phyloP scores from a whole-genome alignment of 1,284 basidiomycete species.

The Pterula multifida region DNA sequence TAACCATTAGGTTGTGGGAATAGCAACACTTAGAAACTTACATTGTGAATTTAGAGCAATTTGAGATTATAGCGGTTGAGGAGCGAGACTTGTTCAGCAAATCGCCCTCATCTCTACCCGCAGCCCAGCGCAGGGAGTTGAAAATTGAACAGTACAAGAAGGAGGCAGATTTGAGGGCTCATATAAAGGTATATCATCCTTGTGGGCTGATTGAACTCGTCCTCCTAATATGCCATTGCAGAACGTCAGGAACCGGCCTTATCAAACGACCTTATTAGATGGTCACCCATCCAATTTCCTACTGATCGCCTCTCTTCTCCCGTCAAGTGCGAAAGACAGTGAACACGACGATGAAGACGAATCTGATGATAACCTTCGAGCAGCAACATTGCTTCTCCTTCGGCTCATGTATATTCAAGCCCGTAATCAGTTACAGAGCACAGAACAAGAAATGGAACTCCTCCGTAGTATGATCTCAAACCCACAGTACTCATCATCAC shows the following conservation, averaged over 20 bases:
- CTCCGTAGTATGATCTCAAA: slow-evolving; percentile 43
- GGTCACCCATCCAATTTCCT: slow-evolving; percentile 38
- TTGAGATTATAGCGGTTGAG: slow-evolving; percentile 53
- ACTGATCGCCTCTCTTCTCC: slow-evolving; percentile 49
- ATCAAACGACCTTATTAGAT: slow-evolving; percentile 19
- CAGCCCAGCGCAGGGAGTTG: slow-evolving; percentile 59
- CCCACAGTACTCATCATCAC: slow-evolving; percentile 19
- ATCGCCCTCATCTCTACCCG: slow-evolving; percentile 39
- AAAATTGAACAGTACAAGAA: slow-evolving; percentile 84
- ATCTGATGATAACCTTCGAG: slow-evolving; percentile 57
- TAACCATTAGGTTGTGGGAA: slow-evolving; percentile 6
- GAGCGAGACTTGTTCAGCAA: slow-evolving; percentile 46
- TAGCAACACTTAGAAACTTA: slow-evolving; percentile 53
- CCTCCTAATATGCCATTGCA: too few species aligned
- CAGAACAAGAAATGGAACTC: slow-evolving; percentile 67
- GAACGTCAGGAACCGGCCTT: slow-evolving; percentile 41
- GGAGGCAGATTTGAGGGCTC: slow-evolving; percentile 67
- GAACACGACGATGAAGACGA: slow-evolving; percentile 33
- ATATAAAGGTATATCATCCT: slow-evolving; percentile 46
- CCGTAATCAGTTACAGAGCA: slow-evolving; percentile 53
- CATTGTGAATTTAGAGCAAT: slow-evolving; percentile 47
- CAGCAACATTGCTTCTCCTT: slow-evolving; percentile 58
- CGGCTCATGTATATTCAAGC: slow-evolving; percentile 66
- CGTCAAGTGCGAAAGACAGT: slow-evolving; percentile 19
- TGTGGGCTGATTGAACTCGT: slow-evolving; percentile 2